Percentiles rank a stretch among this genome's conserved stretches.
These are phyloP conservation scores for Botrytis sinoallii DNA, from an alignment of 2,329 filamentous ascomycete species.

Conservation along the genomic window DNA sequence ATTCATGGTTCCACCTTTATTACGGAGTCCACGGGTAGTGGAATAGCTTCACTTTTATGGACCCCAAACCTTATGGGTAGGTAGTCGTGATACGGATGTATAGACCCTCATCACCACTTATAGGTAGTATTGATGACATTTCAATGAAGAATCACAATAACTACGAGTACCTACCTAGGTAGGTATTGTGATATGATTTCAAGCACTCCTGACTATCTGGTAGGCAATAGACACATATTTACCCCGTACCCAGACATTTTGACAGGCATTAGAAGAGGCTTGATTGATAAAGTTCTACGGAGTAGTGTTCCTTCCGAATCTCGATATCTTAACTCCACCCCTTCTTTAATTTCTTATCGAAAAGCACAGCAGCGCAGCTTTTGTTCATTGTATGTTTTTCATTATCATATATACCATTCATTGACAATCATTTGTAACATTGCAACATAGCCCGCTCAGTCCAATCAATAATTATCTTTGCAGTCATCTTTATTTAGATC, in stretches of 20 bases:
- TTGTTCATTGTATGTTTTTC: neutral
- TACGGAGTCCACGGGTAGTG: neutral
- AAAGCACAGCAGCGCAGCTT: neutral
- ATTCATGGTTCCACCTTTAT: neutral
- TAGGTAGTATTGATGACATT: neutral
- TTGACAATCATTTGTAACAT: neutral
- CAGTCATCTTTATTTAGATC: neutral
- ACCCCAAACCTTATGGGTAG: neutral
- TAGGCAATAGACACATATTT: neutral
- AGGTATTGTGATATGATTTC: neutral
- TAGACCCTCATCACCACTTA: neutral
- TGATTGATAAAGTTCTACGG: neutral
- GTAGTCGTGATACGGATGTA: neutral
- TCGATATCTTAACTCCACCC: neutral
- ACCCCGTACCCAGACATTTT: neutral
- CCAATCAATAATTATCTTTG: neutral
- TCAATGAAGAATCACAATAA: neutral
- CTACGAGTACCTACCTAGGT: no score
- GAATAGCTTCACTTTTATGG: neutral
- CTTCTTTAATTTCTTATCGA: conserved; percentile 4
- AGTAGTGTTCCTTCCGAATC: neutral
- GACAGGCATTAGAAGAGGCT: neutral
- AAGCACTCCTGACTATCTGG: neutral
- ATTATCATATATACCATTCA: neutral
- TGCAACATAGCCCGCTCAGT: neutral